Evolutionary conservation across 805 yeast species (phyloP), one percentile per base, ranked within the genome.

Genomic region (Ogataea populi-albae): DNA sequence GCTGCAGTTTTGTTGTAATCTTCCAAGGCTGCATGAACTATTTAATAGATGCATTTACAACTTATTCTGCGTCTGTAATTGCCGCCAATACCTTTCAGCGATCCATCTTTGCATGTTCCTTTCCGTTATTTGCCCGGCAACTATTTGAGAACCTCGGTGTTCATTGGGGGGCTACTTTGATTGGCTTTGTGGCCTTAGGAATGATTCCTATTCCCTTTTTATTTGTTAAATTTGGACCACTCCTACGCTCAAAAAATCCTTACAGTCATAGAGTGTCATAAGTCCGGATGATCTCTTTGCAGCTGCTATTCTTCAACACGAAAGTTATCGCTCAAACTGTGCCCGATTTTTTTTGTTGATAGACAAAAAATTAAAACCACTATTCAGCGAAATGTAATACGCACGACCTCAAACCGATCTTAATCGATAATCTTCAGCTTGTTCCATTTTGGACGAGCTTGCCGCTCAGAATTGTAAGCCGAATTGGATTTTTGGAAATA

Each of bases 81-180:
- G 41, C 41, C 3, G 41, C 41, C 0, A 81, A 79, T 1, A 77
- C 83, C 0, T 69, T 79, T 37, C 71, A 74, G 49, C 62, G 88
- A 42, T 76, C 84, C 4, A 52, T 71, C 32, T 67, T 79, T 49
- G 88, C 87, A 1, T 79, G 77, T 34, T 64, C 73, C 8, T 78
- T 81, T 59, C 88, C 86, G 5, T 59, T 81, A 26, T 78, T 79
- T 55, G 84, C 82, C 3, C 57, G 65, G 6, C 61, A 69, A 6
- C 73, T 81, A 80, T 82, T 77, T 54, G 56, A 40, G 7, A 32
- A 32, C 16, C 55, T 82, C 29, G 80, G 81, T 15, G 79, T 78
- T 47, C 86, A 85, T 4, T 81, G 86, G 87, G 85, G 85, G 17
- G 74, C 75, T 51, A 73, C 84, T 0, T 53, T 81, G 48, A 75